A percentile compares a stretch with the other conserved stretches of the same genome.
Evolutionary conservation across 2,329 filamentous ascomycete genomes (phyloP).

Genomic region (Colletotrichum theobromicola): DNA sequence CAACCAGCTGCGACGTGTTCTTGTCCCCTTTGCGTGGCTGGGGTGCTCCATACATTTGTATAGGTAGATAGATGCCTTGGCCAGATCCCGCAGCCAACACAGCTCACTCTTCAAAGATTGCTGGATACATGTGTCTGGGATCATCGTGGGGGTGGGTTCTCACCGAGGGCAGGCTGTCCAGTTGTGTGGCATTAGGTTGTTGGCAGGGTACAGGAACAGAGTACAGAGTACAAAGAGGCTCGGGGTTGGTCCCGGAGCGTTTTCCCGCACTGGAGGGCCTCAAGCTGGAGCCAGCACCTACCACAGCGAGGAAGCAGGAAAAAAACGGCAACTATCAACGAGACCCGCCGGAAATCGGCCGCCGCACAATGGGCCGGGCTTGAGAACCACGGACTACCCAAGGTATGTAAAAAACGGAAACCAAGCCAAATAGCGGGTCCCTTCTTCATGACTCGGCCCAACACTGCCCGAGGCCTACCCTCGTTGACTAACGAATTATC

Average conservation of each 20-base stretch:
- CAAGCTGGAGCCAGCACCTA: not conserved
- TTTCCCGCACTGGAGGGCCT: slow-evolving; percentile 2
- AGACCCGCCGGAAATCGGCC: not conserved
- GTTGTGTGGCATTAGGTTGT: too few species aligned
- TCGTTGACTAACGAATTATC: slow-evolving; percentile 13
- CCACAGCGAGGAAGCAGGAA: not conserved
- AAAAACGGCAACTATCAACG: not conserved
- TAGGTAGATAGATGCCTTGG: not conserved
- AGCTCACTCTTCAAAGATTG: not conserved
- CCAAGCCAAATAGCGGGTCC: not conserved
- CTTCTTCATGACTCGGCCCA: slow-evolving; percentile 13
- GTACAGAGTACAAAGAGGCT: not conserved
- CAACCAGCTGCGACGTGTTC: not conserved
- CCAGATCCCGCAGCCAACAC: not conserved
- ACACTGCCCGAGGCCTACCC: slow-evolving; percentile 12
- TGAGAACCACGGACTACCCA: not conserved
- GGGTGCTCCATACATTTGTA: not conserved
- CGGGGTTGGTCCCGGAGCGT: slow-evolving; percentile 8
- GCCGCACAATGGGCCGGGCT: not conserved
- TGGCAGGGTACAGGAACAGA: not conserved
- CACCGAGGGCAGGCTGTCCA: not conserved
- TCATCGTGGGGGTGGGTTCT: not conserved
- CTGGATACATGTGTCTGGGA: not conserved
- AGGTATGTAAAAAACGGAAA: not conserved
- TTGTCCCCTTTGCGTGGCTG: not conserved